phyloP scores from a whole-genome alignment of 805 yeast species.

The Metschnikowia picachoensis region DNA sequence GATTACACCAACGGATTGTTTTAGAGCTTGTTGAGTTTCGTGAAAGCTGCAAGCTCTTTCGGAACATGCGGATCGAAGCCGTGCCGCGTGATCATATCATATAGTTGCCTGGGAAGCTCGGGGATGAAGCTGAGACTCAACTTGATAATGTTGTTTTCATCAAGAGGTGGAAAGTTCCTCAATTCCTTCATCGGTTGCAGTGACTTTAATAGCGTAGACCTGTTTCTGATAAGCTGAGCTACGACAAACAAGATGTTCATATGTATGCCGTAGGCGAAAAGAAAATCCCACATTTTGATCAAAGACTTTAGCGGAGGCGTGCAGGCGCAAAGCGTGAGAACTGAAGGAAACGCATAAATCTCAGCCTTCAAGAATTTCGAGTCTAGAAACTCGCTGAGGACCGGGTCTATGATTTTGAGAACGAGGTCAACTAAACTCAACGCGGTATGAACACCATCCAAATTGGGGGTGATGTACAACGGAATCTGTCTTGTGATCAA shows the following conservation, averaged over 20 bases:
- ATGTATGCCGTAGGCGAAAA: constrained; percentile 88
- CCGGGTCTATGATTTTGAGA: constrained; percentile 67
- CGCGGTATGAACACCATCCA: constrained; percentile 81
- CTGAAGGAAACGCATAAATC: constrained; percentile 81
- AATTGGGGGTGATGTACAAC: constrained; percentile 67
- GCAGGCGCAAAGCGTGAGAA: constrained; percentile 80
- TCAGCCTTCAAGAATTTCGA: constrained; percentile 74
- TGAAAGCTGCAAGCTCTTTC: constrained; percentile 24
- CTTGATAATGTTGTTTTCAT: constrained; percentile 71
- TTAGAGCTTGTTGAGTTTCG: constrained; percentile 13
- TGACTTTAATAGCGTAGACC: constrained; percentile 57
- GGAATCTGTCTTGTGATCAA: constrained; percentile 67
- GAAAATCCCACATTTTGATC: constrained; percentile 80
- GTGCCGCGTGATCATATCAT: constrained; percentile 60
- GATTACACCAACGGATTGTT: constrained; percentile 49
- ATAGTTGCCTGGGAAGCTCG: constrained; percentile 62
- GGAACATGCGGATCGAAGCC: constrained; percentile 50
- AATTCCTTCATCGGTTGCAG: constrained; percentile 71
- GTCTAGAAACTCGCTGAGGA: constrained; percentile 54
- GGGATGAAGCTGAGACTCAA: constrained; percentile 77
- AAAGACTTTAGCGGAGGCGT: constrained; percentile 80
- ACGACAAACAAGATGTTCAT: constrained; percentile 80
- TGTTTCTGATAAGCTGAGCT: constrained; percentile 71
- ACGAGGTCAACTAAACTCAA: constrained; percentile 69
- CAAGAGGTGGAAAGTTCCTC: constrained; percentile 66